Evolutionary conservation across 2,329 filamentous ascomycete genomes (phyloP).

Genomic region (Neurospora sp.): DNA sequence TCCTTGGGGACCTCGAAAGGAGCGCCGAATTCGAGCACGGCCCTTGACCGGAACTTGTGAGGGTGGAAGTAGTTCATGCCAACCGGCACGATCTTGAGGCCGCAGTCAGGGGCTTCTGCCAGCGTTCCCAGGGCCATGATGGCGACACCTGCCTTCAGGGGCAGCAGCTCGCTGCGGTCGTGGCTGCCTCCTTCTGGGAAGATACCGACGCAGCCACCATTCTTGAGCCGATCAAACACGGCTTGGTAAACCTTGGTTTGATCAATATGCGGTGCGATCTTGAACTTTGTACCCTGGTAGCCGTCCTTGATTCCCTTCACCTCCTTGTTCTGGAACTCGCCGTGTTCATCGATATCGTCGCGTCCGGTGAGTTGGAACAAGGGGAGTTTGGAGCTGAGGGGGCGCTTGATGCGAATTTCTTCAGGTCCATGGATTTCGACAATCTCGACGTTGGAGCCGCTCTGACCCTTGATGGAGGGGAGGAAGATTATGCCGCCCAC

Average conservation of each 20-base stretch:
- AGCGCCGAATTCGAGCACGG: conserved; percentile 88
- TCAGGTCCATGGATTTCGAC: conserved; percentile 69
- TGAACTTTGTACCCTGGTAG: conserved; percentile 73
- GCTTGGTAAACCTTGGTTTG: conserved; percentile 90
- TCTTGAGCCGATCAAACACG: conserved; percentile 74
- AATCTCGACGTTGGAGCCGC: conserved; percentile 75
- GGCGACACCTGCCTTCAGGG: conserved; percentile 90
- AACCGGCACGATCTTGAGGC: conserved; percentile 87
- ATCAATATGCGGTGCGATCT: conserved; percentile 85
- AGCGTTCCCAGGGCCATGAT: conserved; percentile 94
- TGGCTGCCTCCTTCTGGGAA: conserved; percentile 97
- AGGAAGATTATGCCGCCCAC: conserved; percentile 78
- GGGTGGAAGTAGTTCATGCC: conserved; percentile 99
- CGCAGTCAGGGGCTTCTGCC: conserved; percentile 75
- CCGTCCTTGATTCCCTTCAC: conserved; percentile 45
- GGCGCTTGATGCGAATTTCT: conserved; percentile 77
- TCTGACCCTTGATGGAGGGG: conserved; percentile 68
- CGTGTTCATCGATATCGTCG: conserved; percentile 59
- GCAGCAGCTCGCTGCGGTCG: conserved; percentile 82
- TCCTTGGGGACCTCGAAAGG: conserved; percentile 78
- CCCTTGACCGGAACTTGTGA: conserved; percentile 94
- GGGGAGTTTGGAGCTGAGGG: conserved; percentile 69
- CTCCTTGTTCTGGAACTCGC: conserved; percentile 48
- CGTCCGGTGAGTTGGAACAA: conserved; percentile 75
- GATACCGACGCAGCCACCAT: conserved; percentile 86